Evolutionary conservation across 768 basidiomycete genomes (phyloP), one percentile per base, ranked within the genome.

Genomic region (Lyophyllum semitale): DNA sequence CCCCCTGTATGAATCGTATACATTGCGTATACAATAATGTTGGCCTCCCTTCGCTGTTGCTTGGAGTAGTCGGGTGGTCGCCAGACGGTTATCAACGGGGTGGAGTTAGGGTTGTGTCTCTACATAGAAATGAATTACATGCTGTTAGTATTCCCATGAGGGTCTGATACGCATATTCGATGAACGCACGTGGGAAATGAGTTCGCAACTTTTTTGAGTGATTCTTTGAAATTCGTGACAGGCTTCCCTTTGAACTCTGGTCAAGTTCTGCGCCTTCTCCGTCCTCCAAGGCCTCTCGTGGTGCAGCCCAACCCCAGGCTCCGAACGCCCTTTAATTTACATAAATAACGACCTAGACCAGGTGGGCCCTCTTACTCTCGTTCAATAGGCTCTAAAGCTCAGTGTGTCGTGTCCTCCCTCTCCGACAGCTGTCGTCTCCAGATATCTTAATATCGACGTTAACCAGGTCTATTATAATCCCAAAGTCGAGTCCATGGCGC

Each of bases 181-280:
- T 46, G 45, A 48, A 54, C 41, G 48, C 54, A 55, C 54, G 54
- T 55, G 54, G 54, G 48, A 55, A 55, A 6, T 49, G 47, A 44
- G 26, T 33, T 53, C n/a, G 32, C n/a, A 37, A 48, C 41, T 58
- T 58, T 61, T 59, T 54, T 54, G 59, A 53, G 27, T 44, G 47
- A 42, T 54, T 54, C 42, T n/a, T n/a, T 48, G 55, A 62, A 59
- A 57, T 62, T 62, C 57, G 57, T 57, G 60, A 61, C 57, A 59
- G 57, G 25, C 44, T 35, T 37, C 46, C n/a, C 37, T 53, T 55
- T 53, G 44, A 55, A 58, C 60, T 42, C 57, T 61, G 55, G 48
- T 47, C 55, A 33, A 51, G 33, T 42, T 50, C 26, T 26, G 50
- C 18, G 43, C 22, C 35, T 25, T 27, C 43, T 49, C 48, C 27